Evolutionary conservation across 2,329 filamentous ascomycete genomes (phyloP), one percentile per base, ranked within the genome.

Genomic region (Moelleriella libera): DNA sequence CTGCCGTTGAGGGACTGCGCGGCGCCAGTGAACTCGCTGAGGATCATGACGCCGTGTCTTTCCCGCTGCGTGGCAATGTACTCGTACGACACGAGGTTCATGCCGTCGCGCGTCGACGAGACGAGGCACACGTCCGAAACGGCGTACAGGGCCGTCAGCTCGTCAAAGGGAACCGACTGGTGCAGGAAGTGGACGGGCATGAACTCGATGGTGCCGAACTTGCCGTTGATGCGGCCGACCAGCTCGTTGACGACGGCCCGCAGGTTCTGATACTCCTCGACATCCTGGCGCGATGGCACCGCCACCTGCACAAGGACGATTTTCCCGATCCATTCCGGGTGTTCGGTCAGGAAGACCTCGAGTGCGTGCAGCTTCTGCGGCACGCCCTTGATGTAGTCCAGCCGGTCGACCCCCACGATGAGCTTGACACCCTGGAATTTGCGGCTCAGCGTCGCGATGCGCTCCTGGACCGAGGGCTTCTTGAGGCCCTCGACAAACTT

Each of bases 161-260:
- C 92, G 56, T 96, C 88, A 57, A 97, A 96, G 45, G 81, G 81
- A 60, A 97, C 88, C 5, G 87, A 94, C 68, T 96, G 94, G 70
- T 97, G 92, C 58, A 97, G 82, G 70, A 96, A 97, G 67, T 97
- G 92, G 57, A 98, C 97, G 1, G 92, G 92, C 84, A 94, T 96
- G 69, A 96, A 97, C 65, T 97, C 90, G 59, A 97, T 84, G 32
- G 89, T 96, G 63, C 90, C 89, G 60, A 96, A 97, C 62, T 86
- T 88, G 60, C 92, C 92, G 61, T 98, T 98, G 69, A 98, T 97
- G 51, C 90, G 80, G 39, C 92, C 92, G 11, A 97, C 90, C 9
- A 97, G 77, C 69, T 98, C 92, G 63, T 97, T 98, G 60, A 96
- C 89, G 4, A 95, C 88, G 21, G 89, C 88, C 30, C 90, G 83